phyloP scores from a whole-genome alignment of 345 rosid species.

The Sonneratia caseolaris region DNA sequence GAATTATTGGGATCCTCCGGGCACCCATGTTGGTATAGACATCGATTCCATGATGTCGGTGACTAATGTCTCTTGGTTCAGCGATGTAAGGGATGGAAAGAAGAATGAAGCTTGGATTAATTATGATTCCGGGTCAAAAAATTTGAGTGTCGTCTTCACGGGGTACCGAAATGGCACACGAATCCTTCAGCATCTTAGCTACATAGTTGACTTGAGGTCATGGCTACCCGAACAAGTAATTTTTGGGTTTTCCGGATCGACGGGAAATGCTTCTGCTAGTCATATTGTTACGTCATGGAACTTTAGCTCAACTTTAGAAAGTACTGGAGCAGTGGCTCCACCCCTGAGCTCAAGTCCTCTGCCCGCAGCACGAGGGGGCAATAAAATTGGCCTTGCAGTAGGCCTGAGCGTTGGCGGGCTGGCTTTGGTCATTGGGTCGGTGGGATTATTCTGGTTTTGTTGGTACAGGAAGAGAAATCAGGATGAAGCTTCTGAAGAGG shows the following conservation, averaged over 20 bases:
- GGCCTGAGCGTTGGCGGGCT: slow-evolving; percentile 6
- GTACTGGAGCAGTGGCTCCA: background rate
- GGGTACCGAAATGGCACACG: slow-evolving; percentile 1
- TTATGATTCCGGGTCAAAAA: slow-evolving; percentile 5
- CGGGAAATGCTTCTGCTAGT: background rate
- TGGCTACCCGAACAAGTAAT: slow-evolving; percentile 6
- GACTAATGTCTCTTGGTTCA: background rate
- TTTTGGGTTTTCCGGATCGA: slow-evolving; percentile 11
- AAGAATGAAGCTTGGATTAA: slow-evolving; percentile 6
- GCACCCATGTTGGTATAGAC: slow-evolving; percentile 11
- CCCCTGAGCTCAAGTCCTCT: too few species aligned
- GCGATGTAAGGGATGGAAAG: background rate
- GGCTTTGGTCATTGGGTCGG: background rate
- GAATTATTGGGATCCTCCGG: background rate
- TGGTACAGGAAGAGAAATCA: slow-evolving; percentile 5
- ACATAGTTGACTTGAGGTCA: background rate
- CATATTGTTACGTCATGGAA: slow-evolving; percentile 7
- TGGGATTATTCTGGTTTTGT: background rate
- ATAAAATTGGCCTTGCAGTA: background rate
- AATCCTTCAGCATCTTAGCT: background rate
- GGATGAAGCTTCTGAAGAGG: background rate
- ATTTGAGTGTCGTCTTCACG: slow-evolving; percentile 6
- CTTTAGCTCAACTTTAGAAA: slow-evolving; percentile 5
- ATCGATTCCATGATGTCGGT: slow-evolving; percentile 4
- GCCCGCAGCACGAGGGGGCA: background rate